Percentiles rank a stretch among this genome's conserved stretches.
Evolutionary conservation across 805 yeast genomes (phyloP).

Genomic region (Cyberlindnera euphorbiiphila): DNA sequence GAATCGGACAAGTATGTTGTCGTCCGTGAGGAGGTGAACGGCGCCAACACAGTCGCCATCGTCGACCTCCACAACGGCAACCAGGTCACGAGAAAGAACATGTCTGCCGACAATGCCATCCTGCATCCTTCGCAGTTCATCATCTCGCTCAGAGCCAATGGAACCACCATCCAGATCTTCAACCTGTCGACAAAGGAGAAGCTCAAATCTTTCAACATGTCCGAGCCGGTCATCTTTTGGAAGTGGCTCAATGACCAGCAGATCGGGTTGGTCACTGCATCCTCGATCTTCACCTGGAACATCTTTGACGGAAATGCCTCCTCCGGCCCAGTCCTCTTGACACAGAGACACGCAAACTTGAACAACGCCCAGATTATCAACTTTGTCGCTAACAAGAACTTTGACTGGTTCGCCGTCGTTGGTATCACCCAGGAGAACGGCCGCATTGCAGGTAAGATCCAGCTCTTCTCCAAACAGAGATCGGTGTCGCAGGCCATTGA

Average conservation of each 20-base stretch:
- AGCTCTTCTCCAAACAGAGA: constrained; percentile 82
- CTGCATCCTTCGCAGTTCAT: constrained; percentile 90
- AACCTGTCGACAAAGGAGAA: constrained; percentile 84
- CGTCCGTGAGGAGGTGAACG: constrained; percentile 56
- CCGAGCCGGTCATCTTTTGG: constrained; percentile 93
- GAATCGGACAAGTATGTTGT: constrained; percentile 92
- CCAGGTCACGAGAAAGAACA: constrained; percentile 80
- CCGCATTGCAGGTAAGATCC: constrained; percentile 94
- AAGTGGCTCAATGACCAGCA: constrained; percentile 75
- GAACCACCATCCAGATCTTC: constrained; percentile 93
- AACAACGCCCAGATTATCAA: constrained; percentile 85
- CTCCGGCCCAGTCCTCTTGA: constrained; percentile 73
- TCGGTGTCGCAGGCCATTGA: constrained; percentile 95
- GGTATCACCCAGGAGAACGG: constrained; percentile 95
- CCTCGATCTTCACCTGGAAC: constrained; percentile 74
- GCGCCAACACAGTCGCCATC: constrained; percentile 90
- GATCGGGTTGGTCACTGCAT: constrained; percentile 81
- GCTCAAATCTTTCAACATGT: constrained; percentile 79
- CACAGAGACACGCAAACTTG: constrained; percentile 79
- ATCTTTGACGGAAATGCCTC: constrained; percentile 75
- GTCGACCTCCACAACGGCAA: constrained; percentile 78
- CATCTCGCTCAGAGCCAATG: constrained; percentile 92
- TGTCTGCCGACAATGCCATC: constrained; percentile 97
- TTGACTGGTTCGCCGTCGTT: constrained; percentile 91
- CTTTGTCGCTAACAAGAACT: constrained; percentile 73